A percentile compares a stretch with the other conserved stretches of the same genome.
phyloP scores from a whole-genome alignment of 2,329 filamentous ascomycete species.

The Penicillium polonicum region DNA sequence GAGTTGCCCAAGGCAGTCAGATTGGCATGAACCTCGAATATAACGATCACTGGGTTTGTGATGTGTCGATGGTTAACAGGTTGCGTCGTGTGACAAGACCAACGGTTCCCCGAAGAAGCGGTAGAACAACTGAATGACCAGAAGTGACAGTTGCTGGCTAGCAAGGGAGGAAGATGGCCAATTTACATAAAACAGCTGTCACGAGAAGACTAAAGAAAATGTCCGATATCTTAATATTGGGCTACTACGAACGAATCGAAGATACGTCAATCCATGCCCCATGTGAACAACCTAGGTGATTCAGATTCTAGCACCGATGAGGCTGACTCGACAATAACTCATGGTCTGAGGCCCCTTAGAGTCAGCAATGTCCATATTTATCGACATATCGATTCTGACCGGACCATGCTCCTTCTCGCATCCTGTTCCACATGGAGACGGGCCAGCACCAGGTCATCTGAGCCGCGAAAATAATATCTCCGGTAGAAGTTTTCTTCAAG shows the following conservation, averaged over 20 bases:
- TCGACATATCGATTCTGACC: neutral
- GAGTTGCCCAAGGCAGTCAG: neutral
- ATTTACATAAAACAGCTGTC: slow-evolving; percentile 2
- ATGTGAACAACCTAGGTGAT: slow-evolving; percentile 16
- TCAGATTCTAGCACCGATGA: slow-evolving; percentile 9
- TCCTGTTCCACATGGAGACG: slow-evolving; percentile 12
- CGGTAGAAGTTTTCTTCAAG: neutral
- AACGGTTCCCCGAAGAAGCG: slow-evolving; percentile 16
- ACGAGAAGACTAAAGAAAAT: slow-evolving; percentile 3
- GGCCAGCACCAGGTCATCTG: slow-evolving; percentile 21
- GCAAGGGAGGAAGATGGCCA: neutral
- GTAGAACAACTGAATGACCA: slow-evolving; percentile 10
- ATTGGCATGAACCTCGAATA: neutral
- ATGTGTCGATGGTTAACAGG: slow-evolving; percentile 21
- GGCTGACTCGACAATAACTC: slow-evolving; percentile 6
- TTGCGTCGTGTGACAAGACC: slow-evolving; percentile 21
- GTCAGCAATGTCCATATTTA: neutral
- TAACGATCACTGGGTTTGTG: slow-evolving; percentile 11
- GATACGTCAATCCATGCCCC: slow-evolving; percentile 23
- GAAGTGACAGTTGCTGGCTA: neutral
- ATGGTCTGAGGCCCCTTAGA: neutral
- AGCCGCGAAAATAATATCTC: slow-evolving; percentile 10
- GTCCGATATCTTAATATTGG: neutral
- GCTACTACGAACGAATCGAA: slow-evolving; percentile 14
- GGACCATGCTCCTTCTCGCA: slow-evolving; percentile 4